Conservation (phyloP, 768 basidiomycete genomes). For the Tubosaeta sp. region DNA sequence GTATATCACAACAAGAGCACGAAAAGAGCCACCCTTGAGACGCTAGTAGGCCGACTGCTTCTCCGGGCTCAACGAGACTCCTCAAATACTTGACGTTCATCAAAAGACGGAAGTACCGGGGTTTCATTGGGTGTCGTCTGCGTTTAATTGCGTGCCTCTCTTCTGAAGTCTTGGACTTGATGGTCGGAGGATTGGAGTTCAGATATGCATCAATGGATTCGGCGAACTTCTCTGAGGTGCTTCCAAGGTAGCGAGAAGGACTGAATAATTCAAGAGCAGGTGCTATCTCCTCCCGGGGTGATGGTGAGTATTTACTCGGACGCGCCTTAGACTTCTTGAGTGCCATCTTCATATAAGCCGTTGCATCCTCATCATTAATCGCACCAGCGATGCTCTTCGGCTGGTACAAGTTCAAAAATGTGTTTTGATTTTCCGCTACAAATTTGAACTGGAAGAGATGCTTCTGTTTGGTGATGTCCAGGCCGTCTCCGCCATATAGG, state of each 20-base stretch:
- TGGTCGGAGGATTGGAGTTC: constrained; percentile 64
- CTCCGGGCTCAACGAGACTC: constrained; percentile 93
- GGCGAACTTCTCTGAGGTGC: constrained; percentile 91
- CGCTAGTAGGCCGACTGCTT: constrained; percentile 95
- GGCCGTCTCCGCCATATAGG: constrained; percentile 91
- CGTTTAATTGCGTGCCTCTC: constrained; percentile 38
- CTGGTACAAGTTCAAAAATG: constrained; percentile 68
- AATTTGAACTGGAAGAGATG: constrained; percentile 94
- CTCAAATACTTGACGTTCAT: constrained; percentile 94
- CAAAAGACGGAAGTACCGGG: constrained; percentile 66
- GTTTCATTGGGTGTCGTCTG: constrained; percentile 43
- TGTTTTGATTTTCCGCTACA: constrained; percentile 78
- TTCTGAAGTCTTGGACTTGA: constrained; percentile 38
- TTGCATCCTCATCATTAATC: constrained; percentile 65
- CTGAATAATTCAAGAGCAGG: constrained; percentile 74
- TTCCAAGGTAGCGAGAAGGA: constrained; percentile 79
- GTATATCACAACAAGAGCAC: neutral
- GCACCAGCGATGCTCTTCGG: constrained; percentile 54
- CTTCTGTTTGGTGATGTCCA: constrained; percentile 97
- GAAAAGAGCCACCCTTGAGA: constrained; percentile 79
- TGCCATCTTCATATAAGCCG: constrained; percentile 83
- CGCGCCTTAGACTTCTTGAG: constrained; percentile 63
- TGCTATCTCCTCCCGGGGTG: constrained; percentile 57
- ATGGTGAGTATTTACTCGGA: constrained; percentile 35
- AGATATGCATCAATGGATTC: constrained; percentile 74